Evolutionary conservation across 495 filamentous ascomycete species (phyloP).

Genomic region (Poronia punctata): DNA sequence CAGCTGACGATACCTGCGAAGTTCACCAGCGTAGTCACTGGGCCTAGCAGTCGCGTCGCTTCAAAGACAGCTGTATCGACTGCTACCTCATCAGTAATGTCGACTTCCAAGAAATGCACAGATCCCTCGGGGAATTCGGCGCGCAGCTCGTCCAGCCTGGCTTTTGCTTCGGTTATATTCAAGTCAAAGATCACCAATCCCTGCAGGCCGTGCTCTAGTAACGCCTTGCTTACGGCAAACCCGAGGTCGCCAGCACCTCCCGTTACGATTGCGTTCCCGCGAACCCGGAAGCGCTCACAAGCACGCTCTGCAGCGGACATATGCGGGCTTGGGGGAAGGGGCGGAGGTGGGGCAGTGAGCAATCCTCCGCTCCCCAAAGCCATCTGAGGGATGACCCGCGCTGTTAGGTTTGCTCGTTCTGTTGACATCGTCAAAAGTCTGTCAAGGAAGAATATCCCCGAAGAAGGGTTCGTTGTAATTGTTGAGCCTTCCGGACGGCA

Average conservation of each 20-base stretch:
- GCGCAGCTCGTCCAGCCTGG: constrained; percentile 35
- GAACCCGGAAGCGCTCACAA: constrained; percentile 51
- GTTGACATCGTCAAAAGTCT: constrained; percentile 13
- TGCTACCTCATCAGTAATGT: constrained; percentile 52
- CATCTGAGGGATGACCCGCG: constrained; percentile 50
- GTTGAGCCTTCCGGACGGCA: no score
- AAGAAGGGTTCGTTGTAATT: no score
- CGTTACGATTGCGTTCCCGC: constrained; percentile 62
- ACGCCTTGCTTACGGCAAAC: constrained; percentile 48
- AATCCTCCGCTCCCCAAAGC: constrained; percentile 43
- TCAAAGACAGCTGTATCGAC: constrained; percentile 40
- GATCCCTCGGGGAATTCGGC: constrained; percentile 47
- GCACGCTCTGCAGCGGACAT: constrained; percentile 41
- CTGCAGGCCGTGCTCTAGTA: constrained; percentile 64
- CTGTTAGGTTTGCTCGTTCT: constrained; percentile 26
- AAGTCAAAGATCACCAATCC: constrained; percentile 59
- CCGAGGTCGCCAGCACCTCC: constrained; percentile 66
- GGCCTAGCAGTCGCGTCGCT: constrained; percentile 36
- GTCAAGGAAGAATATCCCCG: no score
- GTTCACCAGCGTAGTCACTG: constrained; percentile 52
- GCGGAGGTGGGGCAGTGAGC: constrained; percentile 39
- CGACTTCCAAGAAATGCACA: constrained; percentile 42
- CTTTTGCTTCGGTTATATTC: constrained; percentile 35
- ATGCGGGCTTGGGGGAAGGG: constrained; percentile 34
- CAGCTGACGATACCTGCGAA: constrained; percentile 65